Conservation (phyloP, 2,329 filamentous ascomycete species). For the Aspergillus aculeatinus region DNA sequence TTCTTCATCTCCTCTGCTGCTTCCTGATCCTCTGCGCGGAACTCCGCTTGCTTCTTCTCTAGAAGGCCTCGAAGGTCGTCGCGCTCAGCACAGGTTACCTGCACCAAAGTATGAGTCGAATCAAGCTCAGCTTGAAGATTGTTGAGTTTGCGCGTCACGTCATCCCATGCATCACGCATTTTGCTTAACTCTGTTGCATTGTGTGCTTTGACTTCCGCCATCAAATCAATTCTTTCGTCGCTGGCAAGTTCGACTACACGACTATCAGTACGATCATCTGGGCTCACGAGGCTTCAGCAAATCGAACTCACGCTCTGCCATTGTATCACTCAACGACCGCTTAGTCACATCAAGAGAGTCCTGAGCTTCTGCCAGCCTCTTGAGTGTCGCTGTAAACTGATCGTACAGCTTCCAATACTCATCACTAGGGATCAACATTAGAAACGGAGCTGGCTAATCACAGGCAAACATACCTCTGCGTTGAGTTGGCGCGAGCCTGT, state of each 20-base stretch:
- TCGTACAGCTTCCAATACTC: constrained; percentile 45
- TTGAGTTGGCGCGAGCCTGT: constrained; percentile 35
- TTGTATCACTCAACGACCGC: constrained; percentile 38
- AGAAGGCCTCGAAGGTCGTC: constrained; percentile 41
- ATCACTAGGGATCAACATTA: constrained; percentile 30
- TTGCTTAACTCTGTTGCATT: constrained; percentile 35
- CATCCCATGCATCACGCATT: constrained; percentile 37
- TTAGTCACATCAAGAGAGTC: constrained; percentile 36
- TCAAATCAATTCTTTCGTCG: constrained; percentile 40
- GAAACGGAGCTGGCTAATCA: not conserved
- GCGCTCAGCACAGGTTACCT: constrained; percentile 40
- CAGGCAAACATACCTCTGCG: constrained; percentile 33
- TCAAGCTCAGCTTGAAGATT: constrained; percentile 42
- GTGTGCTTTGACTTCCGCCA: constrained; percentile 38
- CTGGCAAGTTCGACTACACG: constrained; percentile 34
- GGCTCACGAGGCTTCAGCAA: not conserved
- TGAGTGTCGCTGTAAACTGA: constrained; percentile 36
- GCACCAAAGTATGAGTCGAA: constrained; percentile 38
- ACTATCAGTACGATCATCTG: constrained; percentile 21
- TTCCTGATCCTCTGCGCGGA: constrained; percentile 42
- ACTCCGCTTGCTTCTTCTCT: constrained; percentile 40
- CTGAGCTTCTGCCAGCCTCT: constrained; percentile 41
- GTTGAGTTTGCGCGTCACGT: constrained; percentile 34
- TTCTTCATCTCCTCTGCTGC: constrained; percentile 43
- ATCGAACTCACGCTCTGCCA: constrained; percentile 35